Base-by-base conservation (phyloP, 192 early-diverging fungal genomes). In the Linnemannia zychae region DNA sequence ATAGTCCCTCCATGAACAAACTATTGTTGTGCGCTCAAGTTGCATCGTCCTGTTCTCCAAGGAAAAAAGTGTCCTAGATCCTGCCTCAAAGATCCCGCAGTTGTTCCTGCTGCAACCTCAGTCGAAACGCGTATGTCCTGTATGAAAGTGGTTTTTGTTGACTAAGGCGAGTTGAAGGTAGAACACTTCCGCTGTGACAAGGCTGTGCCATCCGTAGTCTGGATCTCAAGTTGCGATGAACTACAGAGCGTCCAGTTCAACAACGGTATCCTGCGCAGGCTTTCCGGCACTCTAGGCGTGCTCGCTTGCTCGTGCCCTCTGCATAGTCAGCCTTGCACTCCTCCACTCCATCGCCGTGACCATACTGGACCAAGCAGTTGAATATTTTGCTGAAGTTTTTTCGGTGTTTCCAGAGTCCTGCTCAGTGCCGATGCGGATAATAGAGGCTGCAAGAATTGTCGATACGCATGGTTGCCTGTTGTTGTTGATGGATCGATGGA, bases 401-500 rank as follows among this genome's bases (percentile, higher is more conserved):
- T 67, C n/a, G 40, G 40, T 44, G 40, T 40, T 40, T 38, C 18
- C 67, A 0, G 67, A n/a, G 33, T 44, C 40, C 37, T 18, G 28
- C 11, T 31, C 36, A 17, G 1, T 40, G 20, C 28, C 20, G 17
- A 38, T 40, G 20, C 20, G 28, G 20, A 40, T 40, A 5, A 6
- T 38, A n/a, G 36, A n/a, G 18, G 15, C 34, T 38, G 34, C 67
- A 1, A 18, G 67, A 17, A 38, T 6, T 38, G 67, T 38, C 46
- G 44, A 72, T 49, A 12, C 15, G 0, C 12, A 31, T 48, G 9
- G 22, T 48, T 44, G 9, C 36, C 40, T 3, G 36, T 63, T 66
- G 44, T 15, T 7, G n/a, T 18, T 33, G 78, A 73, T 80, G 71
- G 71, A 80, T 80, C 36, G 78, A 73, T 74, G 63, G 63, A 80